phyloP scores from a whole-genome alignment of 306 rosid genomes.

The Lupinus albus region DNA sequence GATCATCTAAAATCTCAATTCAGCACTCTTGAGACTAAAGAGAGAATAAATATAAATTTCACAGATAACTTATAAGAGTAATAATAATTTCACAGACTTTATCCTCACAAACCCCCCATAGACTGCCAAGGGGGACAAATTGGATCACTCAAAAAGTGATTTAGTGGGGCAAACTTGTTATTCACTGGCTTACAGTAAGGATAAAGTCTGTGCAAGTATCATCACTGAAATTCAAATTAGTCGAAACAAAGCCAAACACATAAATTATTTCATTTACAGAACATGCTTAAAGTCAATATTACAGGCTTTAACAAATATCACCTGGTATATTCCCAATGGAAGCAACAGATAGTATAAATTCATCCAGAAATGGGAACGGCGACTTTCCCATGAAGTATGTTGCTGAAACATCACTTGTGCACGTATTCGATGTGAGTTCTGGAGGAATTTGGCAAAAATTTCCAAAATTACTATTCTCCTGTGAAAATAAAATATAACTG shows the following conservation, averaged over 20 bases:
- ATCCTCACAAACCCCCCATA: constrained; percentile 6
- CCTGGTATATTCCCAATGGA: constrained; percentile 77
- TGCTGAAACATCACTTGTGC: constrained; percentile 56
- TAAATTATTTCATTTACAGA: constrained; percentile 3
- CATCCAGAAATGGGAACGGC: constrained; percentile 78
- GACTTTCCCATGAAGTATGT: constrained; percentile 76
- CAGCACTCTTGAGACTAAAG: constrained; percentile 10
- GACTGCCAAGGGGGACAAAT: constrained; percentile 1
- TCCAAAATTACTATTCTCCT: constrained; percentile 60
- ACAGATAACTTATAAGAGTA: too few species aligned
- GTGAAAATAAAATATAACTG: constrained; percentile 39
- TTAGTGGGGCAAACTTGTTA: constrained; percentile 12
- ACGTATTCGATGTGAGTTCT: constrained; percentile 46
- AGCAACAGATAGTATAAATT: constrained; percentile 68
- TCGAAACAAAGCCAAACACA: constrained; percentile 4
- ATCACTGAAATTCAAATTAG: constrained; percentile 2
- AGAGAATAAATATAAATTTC: constrained; percentile 4
- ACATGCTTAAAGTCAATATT: constrained; percentile 25
- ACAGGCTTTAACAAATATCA: constrained; percentile 36
- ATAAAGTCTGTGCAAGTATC: not conserved
- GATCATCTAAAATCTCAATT: constrained; percentile 25
- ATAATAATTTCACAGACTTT: not conserved
- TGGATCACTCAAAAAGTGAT: not conserved
- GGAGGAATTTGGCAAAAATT: constrained; percentile 39
- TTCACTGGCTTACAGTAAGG: constrained; percentile 8